These are phyloP conservation scores for Atkinsonella texensis DNA, from an alignment of 2,329 filamentous ascomycete genomes.

Conservation along the genomic window DNA sequence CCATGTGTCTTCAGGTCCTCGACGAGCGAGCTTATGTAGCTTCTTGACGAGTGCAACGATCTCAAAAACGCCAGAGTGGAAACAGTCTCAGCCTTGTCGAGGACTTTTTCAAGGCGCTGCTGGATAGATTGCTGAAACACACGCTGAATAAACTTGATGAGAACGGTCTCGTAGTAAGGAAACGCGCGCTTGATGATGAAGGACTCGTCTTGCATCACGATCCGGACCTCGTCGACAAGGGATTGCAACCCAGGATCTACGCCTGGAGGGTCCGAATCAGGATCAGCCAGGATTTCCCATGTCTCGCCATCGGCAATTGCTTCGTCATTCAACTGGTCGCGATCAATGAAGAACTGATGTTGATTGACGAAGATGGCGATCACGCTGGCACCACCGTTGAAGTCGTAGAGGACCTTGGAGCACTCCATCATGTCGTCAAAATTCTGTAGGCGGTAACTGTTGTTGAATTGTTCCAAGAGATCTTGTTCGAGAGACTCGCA, in stretches of 20 bases:
- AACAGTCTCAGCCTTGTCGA: conserved; percentile 86
- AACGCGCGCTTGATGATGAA: conserved; percentile 95
- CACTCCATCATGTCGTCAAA: conserved; percentile 98
- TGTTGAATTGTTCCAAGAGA: conserved; percentile 89
- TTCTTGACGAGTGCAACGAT: conserved; percentile 79
- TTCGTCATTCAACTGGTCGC: conserved; percentile 83
- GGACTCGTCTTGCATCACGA: conserved; percentile 94
- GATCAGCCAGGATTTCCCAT: conserved; percentile 89
- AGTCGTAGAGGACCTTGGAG: conserved; percentile 84
- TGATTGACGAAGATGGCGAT: conserved; percentile 97
- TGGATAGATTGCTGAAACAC: conserved; percentile 98
- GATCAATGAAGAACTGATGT: conserved; percentile 97
- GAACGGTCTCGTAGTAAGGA: conserved; percentile 87
- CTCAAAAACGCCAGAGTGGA: conserved; percentile 87
- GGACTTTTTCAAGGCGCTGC: conserved; percentile 85
- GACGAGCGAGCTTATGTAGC: conserved; percentile 75
- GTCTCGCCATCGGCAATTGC: conserved; percentile 61
- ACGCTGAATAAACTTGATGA: conserved; percentile 85
- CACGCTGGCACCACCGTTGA: conserved; percentile 90
- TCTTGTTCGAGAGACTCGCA: conserved; percentile 93
- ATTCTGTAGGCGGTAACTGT: conserved; percentile 88
- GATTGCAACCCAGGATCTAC: conserved; percentile 89
- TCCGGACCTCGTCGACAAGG: conserved; percentile 83
- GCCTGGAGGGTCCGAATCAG: conserved; percentile 80
- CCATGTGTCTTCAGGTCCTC: conserved; percentile 93